phyloP scores from a whole-genome alignment of 805 yeast species.

The Myxozyma udenii region DNA sequence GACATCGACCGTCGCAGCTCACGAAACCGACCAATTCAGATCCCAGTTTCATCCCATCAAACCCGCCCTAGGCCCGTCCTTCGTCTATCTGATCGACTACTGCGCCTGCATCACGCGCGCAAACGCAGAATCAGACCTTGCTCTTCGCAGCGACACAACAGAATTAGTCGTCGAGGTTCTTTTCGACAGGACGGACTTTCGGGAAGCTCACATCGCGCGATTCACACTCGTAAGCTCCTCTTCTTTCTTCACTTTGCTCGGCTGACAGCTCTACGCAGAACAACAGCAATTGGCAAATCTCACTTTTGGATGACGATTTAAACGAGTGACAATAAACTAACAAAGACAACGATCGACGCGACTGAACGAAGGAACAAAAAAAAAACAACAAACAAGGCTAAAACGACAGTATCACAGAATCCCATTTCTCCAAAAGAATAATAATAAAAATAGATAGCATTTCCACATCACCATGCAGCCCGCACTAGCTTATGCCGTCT shows the following conservation, averaged over 20 bases:
- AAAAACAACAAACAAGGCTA: too few species aligned
- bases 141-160: not conserved
- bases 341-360: too few species aligned
- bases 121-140: not conserved
- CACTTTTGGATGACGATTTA: too few species aligned
- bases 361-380: too few species aligned
- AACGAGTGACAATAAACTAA: too few species aligned
- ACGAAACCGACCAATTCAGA: constrained; percentile 7
- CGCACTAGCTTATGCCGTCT: constrained; percentile 7
- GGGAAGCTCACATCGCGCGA: constrained; percentile 8
- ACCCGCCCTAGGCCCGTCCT: constrained; percentile 20
- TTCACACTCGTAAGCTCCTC: constrained; percentile 4
- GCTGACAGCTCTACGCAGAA: too few species aligned
- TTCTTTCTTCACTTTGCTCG: too few species aligned
- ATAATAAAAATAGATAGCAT: too few species aligned
- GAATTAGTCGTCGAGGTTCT: constrained; percentile 12
- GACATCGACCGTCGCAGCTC: constrained; percentile 6
- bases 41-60: constrained; percentile 19
- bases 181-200: constrained; percentile 12
- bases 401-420: too few species aligned
- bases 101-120: constrained; percentile 9
- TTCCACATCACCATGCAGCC: constrained; percentile 7
- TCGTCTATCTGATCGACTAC: constrained; percentile 10
- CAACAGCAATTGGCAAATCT: too few species aligned
- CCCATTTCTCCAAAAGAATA: too few species aligned